Evolutionary conservation across 2,329 filamentous ascomycete genomes (phyloP), one percentile per base, ranked within the genome.

Genomic region (Lachnellula arida): DNA sequence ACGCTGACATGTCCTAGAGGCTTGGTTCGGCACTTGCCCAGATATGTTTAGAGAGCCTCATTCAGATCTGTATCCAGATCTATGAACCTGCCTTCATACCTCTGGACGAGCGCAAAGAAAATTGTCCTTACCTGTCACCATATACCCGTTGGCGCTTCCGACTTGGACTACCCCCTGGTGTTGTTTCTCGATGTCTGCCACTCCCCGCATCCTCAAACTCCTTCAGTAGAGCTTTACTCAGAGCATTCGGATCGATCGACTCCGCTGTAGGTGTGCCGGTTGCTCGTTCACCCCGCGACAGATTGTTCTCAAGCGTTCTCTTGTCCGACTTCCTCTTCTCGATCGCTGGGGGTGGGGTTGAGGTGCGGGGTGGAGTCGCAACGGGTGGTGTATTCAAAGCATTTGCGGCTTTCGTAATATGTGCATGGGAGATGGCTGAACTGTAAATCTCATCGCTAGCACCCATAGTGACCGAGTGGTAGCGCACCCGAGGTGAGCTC

Each of bases 91-190:
- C 19, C 17, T 44, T 23, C 5, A 44, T 22, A 23, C 12, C 5
- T 25, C 7, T 7, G 5, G 19, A 12, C 11, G 2, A 17, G 42
- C 19, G n/a, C 11, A 48, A 15, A 51, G 48, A 37, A 22, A 59
- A 57, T 39, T 28, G 19, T 54, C 56, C 68, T 70, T 63, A 71
- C 69, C 78, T 76, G 61, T 81, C 79, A 51, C 82, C 84, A 67
- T 88, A 86, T 17, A 87, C 75, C 60, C 85, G 77, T 70, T 86
- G 85, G 61, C 85, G 78, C 72, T 89, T 89, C 59, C 86, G 76
- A 69, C 83, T 86, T 4, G 86, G 85, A 69, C 85, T 88, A 32
- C 81, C 78, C 44, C 77, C 80, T 4, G 85, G 84, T 32, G 85
- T 87, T 55, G 79, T 78, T 61, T 86, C 83, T 65, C 82, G 73